Percentiles rank a stretch among this genome's conserved stretches.
Conservation (phyloP, 73 alveolate species). For the Paramecium sonneborni region DNA sequence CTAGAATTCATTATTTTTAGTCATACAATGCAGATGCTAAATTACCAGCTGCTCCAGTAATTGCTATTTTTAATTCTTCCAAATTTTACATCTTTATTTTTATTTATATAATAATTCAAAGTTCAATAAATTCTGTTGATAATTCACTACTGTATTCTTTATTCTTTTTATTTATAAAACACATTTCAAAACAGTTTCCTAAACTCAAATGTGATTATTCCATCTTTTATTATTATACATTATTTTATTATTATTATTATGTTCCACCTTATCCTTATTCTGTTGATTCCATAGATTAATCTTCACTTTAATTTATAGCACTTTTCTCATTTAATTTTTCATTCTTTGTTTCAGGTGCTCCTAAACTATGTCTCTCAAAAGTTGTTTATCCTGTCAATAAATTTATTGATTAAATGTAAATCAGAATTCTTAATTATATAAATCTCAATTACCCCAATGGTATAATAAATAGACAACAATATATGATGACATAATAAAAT, state of each 20-base stretch:
- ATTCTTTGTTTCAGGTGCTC: not conserved
- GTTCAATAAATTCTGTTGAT: slow-evolving; percentile 20
- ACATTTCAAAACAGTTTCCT: slow-evolving; percentile 37
- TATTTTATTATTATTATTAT: not conserved
- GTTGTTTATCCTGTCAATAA: slow-evolving; percentile 29
- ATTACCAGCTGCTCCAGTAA: slow-evolving; percentile 71
- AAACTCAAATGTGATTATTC: not conserved
- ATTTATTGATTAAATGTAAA: not conserved
- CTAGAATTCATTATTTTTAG: not conserved
- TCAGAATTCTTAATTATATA: not conserved
- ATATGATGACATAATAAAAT: slow-evolving; percentile 32
- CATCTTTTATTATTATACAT: not conserved
- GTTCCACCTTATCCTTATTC: slow-evolving; percentile 32
- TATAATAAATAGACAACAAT: not conserved
- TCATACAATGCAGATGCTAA: slow-evolving; percentile 63
- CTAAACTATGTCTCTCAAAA: slow-evolving; percentile 52
- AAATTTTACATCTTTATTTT: not conserved
- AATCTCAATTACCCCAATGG: slow-evolving; percentile 27
- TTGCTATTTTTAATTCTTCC: slow-evolving; percentile 56
- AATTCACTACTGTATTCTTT: slow-evolving; percentile 21
- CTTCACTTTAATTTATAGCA: not conserved
- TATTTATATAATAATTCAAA: slow-evolving; percentile 30
- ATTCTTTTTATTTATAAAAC: not conserved
- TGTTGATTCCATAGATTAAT: not conserved
- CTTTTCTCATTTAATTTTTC: not conserved